Percentiles rank a stretch among this genome's conserved stretches.
These are phyloP conservation scores for Chlorella sp. DNA, from an alignment of 139 green algal species.

Conservation along the genomic window DNA sequence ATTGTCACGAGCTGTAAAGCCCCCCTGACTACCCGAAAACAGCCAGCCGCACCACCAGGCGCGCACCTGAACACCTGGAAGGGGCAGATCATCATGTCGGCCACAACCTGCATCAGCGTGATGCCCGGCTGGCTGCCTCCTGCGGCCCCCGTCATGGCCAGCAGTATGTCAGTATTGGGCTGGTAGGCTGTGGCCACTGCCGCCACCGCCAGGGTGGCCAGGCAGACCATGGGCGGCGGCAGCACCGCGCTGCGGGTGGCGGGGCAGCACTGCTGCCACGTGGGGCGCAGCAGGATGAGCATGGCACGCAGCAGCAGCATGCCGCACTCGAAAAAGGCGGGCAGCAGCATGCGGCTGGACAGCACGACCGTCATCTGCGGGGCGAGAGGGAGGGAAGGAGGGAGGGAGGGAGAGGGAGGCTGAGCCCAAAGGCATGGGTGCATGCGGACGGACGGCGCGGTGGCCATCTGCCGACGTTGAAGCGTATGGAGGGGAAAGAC, in stretches of 20 bases:
- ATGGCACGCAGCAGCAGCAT: slow-evolving; percentile 31
- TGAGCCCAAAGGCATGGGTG: neutral
- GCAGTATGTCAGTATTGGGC: slow-evolving; percentile 9
- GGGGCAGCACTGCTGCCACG: slow-evolving; percentile 5
- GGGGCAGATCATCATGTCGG: slow-evolving; percentile 14
- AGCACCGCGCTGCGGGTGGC: slow-evolving; percentile 8
- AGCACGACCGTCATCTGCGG: slow-evolving; percentile 8
- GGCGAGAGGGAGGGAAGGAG: neutral
- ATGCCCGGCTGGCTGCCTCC: neutral
- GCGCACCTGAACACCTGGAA: slow-evolving; percentile 32
- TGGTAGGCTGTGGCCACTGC: slow-evolving; percentile 10
- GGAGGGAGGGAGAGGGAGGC: neutral
- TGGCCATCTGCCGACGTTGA: no score
- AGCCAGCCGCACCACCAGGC: no score
- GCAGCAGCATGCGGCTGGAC: slow-evolving; percentile 28
- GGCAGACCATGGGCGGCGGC: slow-evolving; percentile 1
- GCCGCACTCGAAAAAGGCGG: slow-evolving; percentile 33
- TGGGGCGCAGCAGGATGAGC: slow-evolving; percentile 30
- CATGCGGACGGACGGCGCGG: no score
- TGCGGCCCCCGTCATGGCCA: neutral
- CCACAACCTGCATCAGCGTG: slow-evolving; percentile 17
- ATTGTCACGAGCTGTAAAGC: no score
- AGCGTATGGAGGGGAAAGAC: no score
- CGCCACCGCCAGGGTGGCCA: neutral
- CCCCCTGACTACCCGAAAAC: no score